Percentiles rank a stretch among this genome's conserved stretches.
Conservation (phyloP, 495 filamentous ascomycete genomes). For the Xylaria sp. region DNA sequence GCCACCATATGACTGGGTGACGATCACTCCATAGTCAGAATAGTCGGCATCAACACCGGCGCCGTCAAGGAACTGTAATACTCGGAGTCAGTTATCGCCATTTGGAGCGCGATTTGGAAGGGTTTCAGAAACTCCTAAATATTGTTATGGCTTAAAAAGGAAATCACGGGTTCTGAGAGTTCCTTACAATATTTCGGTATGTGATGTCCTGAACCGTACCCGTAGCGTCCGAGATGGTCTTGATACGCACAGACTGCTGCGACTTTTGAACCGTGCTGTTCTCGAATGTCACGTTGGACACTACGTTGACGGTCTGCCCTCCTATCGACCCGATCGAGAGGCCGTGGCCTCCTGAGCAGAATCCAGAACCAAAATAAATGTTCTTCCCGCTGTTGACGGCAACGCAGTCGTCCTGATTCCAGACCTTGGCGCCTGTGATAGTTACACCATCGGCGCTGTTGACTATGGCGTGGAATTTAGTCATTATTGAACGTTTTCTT, state of each 20-base stretch:
- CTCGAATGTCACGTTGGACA: conserved; percentile 59
- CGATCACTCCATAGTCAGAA: conserved; percentile 54
- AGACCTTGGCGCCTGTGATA: conserved; percentile 55
- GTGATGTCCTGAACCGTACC: conserved; percentile 61
- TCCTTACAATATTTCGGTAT: conserved; percentile 64
- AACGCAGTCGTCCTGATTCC: conserved; percentile 65
- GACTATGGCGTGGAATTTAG: conserved; percentile 3
- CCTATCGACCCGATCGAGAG: conserved; percentile 68
- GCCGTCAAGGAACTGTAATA: conserved; percentile 45
- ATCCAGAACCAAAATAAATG: conserved; percentile 39
- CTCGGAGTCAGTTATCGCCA: no score
- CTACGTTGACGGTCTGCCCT: conserved; percentile 60
- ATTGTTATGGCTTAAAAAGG: no score
- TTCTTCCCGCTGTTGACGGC: conserved; percentile 60
- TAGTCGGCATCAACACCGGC: conserved; percentile 37
- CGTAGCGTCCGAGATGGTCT: conserved; percentile 61
- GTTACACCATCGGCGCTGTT: conserved; percentile 46
- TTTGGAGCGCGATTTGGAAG: no score
- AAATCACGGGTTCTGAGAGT: no score
- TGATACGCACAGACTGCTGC: conserved; percentile 64
- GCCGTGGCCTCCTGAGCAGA: conserved; percentile 61
- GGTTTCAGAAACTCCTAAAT: no score
- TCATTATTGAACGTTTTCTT: not conserved
- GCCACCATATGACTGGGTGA: conserved; percentile 68
- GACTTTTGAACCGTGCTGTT: conserved; percentile 61